Evolutionary conservation across 768 basidiomycete genomes (phyloP).

Genomic region (Mycena floridula): DNA sequence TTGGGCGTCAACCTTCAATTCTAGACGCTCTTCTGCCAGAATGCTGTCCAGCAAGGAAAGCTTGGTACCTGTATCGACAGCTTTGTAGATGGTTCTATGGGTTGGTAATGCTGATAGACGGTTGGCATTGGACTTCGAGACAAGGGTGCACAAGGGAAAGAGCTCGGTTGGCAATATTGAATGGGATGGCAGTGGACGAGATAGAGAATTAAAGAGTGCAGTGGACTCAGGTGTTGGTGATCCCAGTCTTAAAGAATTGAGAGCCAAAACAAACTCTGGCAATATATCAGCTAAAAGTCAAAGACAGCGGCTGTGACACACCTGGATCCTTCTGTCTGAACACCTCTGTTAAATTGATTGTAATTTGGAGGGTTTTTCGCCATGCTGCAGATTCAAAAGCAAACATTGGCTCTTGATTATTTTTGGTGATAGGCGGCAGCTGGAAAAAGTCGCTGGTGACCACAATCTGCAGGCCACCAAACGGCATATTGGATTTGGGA

Average conservation of each 20-base stretch:
- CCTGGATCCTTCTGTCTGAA: conserved; percentile 71
- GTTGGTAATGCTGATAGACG: conserved; percentile 46
- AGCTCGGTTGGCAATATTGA: conserved; percentile 45
- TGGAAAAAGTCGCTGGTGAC: conserved; percentile 86
- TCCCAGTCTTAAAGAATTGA: conserved; percentile 29
- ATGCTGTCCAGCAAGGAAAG: conserved; percentile 53
- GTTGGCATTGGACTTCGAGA: conserved; percentile 54
- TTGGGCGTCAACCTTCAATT: conserved; percentile 47
- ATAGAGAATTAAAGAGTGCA: no score
- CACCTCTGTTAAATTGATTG: conserved; percentile 63
- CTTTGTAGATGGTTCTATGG: conserved; percentile 32
- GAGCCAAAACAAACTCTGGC: conserved; percentile 69
- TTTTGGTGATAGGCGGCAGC: conserved; percentile 72
- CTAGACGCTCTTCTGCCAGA: conserved; percentile 50
- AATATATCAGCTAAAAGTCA: conserved; percentile 42
- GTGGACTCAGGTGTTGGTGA: conserved; percentile 16
- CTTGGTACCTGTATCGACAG: conserved; percentile 19
- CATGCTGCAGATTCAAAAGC: conserved; percentile 69
- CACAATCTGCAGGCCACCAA: conserved; percentile 80
- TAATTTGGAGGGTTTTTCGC: conserved; percentile 52
- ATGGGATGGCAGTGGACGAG: conserved; percentile 11
- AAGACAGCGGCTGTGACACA: conserved; percentile 14
- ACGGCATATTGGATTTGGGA: conserved; percentile 42
- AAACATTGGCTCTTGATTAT: no score
- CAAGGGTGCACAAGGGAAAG: conserved; percentile 65